Evolutionary conservation across 768 basidiomycete genomes (phyloP).

Genomic region (Omphalotus guepiniiformis): DNA sequence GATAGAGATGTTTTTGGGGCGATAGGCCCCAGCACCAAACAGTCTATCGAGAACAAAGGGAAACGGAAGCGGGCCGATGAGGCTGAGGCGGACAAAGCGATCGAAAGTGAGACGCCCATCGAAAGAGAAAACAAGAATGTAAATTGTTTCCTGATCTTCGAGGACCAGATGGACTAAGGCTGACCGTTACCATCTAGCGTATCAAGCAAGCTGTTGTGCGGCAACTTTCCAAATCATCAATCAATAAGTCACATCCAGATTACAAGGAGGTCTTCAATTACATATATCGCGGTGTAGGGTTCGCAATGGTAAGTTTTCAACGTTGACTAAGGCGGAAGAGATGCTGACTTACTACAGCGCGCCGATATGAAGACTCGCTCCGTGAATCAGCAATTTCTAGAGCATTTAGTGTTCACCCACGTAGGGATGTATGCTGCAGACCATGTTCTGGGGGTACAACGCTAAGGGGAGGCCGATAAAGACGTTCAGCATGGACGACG

Average conservation of each 20-base stretch:
- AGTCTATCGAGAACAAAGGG: slow-evolving; percentile 19
- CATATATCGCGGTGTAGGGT: slow-evolving; percentile 44
- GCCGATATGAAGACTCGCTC: slow-evolving; percentile 30
- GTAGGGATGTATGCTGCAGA: slow-evolving; percentile 7
- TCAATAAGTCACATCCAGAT: slow-evolving; percentile 42
- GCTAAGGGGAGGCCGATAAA: too few relatives aligned
- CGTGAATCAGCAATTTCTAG: not conserved
- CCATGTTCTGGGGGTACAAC: too few relatives aligned
- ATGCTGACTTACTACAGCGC: slow-evolving; percentile 28
- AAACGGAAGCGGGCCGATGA: slow-evolving; percentile 25
- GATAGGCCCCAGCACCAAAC: slow-evolving; percentile 11
- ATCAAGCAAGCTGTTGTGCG: slow-evolving; percentile 42
- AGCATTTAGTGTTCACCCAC: slow-evolving; percentile 1
- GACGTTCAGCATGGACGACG: too few relatives aligned
- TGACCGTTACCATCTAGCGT: slow-evolving; percentile 23
- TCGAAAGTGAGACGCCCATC: slow-evolving; percentile 25
- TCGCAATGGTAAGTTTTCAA: slow-evolving; percentile 40
- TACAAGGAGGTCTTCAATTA: slow-evolving; percentile 46
- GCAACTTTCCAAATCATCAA: slow-evolving; percentile 37
- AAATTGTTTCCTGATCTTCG: slow-evolving; percentile 16
- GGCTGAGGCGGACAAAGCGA: slow-evolving; percentile 9
- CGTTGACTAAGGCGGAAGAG: not conserved
- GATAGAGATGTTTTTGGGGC: slow-evolving; percentile 28
- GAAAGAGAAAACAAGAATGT: slow-evolving; percentile 66
- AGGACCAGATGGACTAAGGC: not conserved